A percentile compares a stretch with the other conserved stretches of the same genome.
phyloP scores from a whole-genome alignment of 2,329 filamentous ascomycete genomes.

The Aspergillus latus region DNA sequence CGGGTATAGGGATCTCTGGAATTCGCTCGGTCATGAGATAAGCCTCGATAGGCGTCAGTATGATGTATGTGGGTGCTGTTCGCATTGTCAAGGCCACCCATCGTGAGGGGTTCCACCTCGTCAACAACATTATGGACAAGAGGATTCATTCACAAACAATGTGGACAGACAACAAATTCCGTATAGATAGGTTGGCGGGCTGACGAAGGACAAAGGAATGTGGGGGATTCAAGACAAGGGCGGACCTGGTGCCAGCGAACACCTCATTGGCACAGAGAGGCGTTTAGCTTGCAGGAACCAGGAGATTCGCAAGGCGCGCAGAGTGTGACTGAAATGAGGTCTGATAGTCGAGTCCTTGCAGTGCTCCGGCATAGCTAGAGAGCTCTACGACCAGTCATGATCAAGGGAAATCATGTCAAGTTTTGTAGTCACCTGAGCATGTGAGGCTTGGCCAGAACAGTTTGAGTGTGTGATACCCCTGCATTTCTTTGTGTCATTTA shows the following conservation, averaged over 20 bases:
- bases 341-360: not conserved
- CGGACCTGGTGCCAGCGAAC: not conserved
- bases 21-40: not conserved
- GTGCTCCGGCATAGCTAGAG: not conserved
- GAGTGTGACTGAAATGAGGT: not conserved
- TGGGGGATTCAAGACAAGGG: constrained; percentile 1
- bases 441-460: not conserved
- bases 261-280: not conserved
- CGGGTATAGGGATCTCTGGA: constrained; percentile 2
- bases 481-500: not conserved
- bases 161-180: not conserved
- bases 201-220: constrained; percentile 5
- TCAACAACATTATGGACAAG: not conserved
- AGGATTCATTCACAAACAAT: not conserved
- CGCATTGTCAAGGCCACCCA: constrained; percentile 3
- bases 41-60: constrained; percentile 9
- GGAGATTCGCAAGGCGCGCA: not conserved
- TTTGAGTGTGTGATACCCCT: not conserved
- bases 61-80: constrained; percentile 11
- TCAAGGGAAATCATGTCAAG: not conserved
- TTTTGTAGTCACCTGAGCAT: not conserved
- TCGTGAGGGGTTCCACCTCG: not conserved
- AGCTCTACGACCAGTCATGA: not conserved
- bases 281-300: constrained; percentile 1
- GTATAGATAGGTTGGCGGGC: not conserved